These are phyloP conservation scores for Quercus dentata DNA, from an alignment of 306 rosid species.

Conservation along the genomic window DNA sequence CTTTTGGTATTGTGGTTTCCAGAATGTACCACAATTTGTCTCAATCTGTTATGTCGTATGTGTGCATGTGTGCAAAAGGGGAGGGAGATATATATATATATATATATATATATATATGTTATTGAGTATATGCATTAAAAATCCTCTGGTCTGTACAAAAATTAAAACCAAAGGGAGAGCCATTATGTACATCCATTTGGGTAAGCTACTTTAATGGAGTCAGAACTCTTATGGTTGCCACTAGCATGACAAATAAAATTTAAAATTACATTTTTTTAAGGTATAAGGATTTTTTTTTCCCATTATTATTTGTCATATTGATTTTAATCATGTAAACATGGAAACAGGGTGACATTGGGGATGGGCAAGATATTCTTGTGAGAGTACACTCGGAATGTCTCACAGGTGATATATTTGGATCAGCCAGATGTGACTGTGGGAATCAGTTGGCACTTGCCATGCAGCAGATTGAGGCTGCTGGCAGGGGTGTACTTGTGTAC, in stretches of 20 bases:
- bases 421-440: constrained; percentile 97
- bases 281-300: neutral
- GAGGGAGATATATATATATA: too few relatives aligned
- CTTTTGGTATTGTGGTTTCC: neutral
- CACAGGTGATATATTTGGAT: constrained; percentile 97
- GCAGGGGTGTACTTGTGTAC: constrained; percentile 84
- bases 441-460: constrained; percentile 85
- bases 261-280: neutral
- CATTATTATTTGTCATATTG: neutral
- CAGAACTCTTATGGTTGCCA: neutral
- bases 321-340: constrained; percentile 3
- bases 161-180: neutral
- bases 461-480: constrained; percentile 96
- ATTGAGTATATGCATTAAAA: neutral
- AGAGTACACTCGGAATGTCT: constrained; percentile 97
- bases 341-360: constrained; percentile 86
- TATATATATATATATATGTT: neutral
- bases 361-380: constrained; percentile 84
- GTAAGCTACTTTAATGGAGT: neutral
- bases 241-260: neutral
- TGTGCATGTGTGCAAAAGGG: too few relatives aligned
- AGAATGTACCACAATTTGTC: neutral
- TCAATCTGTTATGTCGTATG: neutral
- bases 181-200: too few relatives aligned
- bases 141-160: neutral